phyloP scores from a whole-genome alignment of 1,284 basidiomycete species.

The Pyrrhoderma noxium region DNA sequence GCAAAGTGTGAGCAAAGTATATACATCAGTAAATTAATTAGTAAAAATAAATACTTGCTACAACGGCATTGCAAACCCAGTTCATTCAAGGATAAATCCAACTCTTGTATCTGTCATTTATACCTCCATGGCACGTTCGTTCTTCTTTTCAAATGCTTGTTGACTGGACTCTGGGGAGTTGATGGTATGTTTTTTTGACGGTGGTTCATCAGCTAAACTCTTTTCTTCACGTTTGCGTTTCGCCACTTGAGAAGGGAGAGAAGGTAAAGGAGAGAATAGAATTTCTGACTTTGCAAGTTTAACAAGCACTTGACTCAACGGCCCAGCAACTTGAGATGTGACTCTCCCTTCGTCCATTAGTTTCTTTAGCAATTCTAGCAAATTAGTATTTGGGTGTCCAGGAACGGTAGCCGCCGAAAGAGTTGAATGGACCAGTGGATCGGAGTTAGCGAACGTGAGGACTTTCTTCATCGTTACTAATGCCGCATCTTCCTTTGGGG shows the following conservation, averaged over 20 bases:
- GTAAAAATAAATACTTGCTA: too few relatives aligned
- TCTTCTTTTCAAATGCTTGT: too few relatives aligned
- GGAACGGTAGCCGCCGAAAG: constrained; percentile 33
- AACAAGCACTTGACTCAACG: constrained; percentile 52
- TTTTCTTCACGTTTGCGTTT: constrained; percentile 60
- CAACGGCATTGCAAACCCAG: too few relatives aligned
- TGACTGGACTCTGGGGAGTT: too few relatives aligned
- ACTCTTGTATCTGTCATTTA: too few relatives aligned
- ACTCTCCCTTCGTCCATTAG: constrained; percentile 42
- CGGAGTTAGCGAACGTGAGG: constrained; percentile 46
- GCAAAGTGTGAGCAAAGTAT: too few relatives aligned
- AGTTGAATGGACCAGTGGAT: constrained; percentile 41
- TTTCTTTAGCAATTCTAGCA: constrained; percentile 47
- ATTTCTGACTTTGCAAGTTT: constrained; percentile 53
- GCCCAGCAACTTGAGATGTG: constrained; percentile 42
- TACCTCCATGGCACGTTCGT: too few relatives aligned
- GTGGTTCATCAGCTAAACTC: constrained; percentile 25
- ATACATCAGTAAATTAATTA: too few relatives aligned
- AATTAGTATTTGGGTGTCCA: constrained; percentile 37
- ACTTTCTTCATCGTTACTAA: constrained; percentile 55
- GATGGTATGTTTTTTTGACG: too few relatives aligned
- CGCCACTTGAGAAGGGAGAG: constrained; percentile 51
- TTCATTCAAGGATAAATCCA: too few relatives aligned
- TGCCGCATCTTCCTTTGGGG: constrained; percentile 45
- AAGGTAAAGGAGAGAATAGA: constrained; percentile 55